These are phyloP conservation scores for Pyricularia grisea DNA, from an alignment of 2,329 filamentous ascomycete genomes.

Conservation along the genomic window DNA sequence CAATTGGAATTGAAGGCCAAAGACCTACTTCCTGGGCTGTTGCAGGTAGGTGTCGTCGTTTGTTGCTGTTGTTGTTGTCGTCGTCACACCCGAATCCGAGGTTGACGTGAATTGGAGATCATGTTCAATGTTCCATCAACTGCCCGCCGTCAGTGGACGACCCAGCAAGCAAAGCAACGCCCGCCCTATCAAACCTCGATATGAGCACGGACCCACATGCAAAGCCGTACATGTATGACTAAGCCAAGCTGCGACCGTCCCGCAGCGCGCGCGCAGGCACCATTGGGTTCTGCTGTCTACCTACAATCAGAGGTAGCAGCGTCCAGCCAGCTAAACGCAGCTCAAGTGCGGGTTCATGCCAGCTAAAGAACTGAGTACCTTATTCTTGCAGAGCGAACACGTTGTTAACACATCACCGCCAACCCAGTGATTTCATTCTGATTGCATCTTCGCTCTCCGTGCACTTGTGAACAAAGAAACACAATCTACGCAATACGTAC, in stretches of 20 bases:
- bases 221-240: not conserved
- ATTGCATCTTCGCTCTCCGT: not conserved
- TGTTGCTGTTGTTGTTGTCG: not conserved
- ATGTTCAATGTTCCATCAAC: not conserved
- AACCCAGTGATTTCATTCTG: not conserved
- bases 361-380: not conserved
- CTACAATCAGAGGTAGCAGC: not conserved
- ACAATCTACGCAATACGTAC: not conserved
- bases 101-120: not conserved
- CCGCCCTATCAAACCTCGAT: not conserved
- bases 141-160: not conserved
- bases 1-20: not conserved
- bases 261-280: not conserved
- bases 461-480: not conserved
- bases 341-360: not conserved
- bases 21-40: not conserved
- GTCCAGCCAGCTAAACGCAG: not conserved
- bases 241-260: not conserved
- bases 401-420: not conserved
- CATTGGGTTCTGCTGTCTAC: not conserved
- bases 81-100: not conserved
- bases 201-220: not conserved
- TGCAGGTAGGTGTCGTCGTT: not conserved
- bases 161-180: not conserved
- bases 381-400: not conserved